Conservation (phyloP, 1,139 yeast genomes). For the Hemisphaericaspora xylofermentans region DNA sequence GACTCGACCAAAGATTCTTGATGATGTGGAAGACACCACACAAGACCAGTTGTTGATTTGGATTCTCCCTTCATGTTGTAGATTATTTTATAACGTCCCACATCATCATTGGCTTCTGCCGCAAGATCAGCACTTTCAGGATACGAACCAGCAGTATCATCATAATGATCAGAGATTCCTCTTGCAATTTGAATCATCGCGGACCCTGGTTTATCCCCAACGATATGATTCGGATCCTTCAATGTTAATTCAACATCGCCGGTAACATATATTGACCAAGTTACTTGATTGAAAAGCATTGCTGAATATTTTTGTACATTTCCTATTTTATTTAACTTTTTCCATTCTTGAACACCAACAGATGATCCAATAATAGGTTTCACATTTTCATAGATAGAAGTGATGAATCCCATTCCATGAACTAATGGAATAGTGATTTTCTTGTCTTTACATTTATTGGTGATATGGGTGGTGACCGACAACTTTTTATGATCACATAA, state of each 20-base stretch:
- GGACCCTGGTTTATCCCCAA: slow-evolving; percentile 32
- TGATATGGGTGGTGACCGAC: slow-evolving; percentile 31
- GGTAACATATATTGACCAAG: slow-evolving; percentile 40
- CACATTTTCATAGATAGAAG: slow-evolving; percentile 58
- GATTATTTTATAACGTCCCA: slow-evolving; percentile 29
- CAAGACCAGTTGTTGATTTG: slow-evolving; percentile 29
- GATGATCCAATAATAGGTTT: slow-evolving; percentile 58
- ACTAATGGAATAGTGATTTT: slow-evolving; percentile 35
- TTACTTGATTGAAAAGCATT: slow-evolving; percentile 40
- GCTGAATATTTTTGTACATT: slow-evolving; percentile 29
- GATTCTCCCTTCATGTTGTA: slow-evolving; percentile 33
- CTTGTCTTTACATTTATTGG: slow-evolving; percentile 13
- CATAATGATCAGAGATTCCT: slow-evolving; percentile 47
- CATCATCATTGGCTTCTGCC: slow-evolving; percentile 26
- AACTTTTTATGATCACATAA: slow-evolving; percentile 34
- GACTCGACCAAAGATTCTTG: slow-evolving; percentile 40
- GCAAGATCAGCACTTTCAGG: slow-evolving; percentile 24
- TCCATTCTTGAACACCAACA: slow-evolving; percentile 54
- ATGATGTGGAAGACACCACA: slow-evolving; percentile 70
- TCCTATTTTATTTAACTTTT: slow-evolving; percentile 16
- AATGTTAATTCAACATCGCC: slow-evolving; percentile 43
- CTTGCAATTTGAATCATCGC: slow-evolving; percentile 46
- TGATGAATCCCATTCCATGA: slow-evolving; percentile 70
- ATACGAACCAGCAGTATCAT: slow-evolving; percentile 48
- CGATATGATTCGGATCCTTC: slow-evolving; percentile 53